phyloP scores from a whole-genome alignment of 306 rosid genomes.

The Acacia melanoxylon region DNA sequence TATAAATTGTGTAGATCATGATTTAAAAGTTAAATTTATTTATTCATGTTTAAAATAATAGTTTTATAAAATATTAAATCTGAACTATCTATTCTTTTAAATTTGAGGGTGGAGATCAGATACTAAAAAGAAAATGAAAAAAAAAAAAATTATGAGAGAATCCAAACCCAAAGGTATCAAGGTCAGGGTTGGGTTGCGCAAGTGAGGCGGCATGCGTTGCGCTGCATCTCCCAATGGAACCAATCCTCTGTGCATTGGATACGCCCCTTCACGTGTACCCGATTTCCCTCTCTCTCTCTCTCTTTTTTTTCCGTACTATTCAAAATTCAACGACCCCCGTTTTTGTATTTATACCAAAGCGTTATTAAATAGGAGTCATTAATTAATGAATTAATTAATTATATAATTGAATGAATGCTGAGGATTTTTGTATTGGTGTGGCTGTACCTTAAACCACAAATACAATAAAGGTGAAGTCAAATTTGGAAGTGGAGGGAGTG shows the following conservation, averaged over 20 bases:
- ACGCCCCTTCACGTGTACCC: conserved; percentile 49
- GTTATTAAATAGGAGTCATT: not conserved
- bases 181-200: conserved; percentile 9
- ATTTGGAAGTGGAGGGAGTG: conserved; percentile 37
- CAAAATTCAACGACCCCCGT: not conserved
- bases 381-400: not conserved
- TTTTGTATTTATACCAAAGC: not conserved
- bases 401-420: not conserved
- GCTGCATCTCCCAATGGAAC: conserved; percentile 14
- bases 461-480: conserved; percentile 38
- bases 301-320: not conserved
- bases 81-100: too few species aligned
- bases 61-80: too few species aligned
- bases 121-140: too few species aligned
- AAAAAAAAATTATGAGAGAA: too few species aligned
- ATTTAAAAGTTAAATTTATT: too few species aligned
- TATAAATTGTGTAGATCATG: too few species aligned
- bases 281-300: not conserved
- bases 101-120: too few species aligned
- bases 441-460: conserved; percentile 16
- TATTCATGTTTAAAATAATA: too few species aligned
- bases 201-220: conserved; percentile 43
- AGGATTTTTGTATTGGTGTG: not conserved
- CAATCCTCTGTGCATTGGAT: conserved; percentile 27
- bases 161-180: too few species aligned